Conservation (phyloP, 306 rosid species). For the Citrullus amarus region DNA sequence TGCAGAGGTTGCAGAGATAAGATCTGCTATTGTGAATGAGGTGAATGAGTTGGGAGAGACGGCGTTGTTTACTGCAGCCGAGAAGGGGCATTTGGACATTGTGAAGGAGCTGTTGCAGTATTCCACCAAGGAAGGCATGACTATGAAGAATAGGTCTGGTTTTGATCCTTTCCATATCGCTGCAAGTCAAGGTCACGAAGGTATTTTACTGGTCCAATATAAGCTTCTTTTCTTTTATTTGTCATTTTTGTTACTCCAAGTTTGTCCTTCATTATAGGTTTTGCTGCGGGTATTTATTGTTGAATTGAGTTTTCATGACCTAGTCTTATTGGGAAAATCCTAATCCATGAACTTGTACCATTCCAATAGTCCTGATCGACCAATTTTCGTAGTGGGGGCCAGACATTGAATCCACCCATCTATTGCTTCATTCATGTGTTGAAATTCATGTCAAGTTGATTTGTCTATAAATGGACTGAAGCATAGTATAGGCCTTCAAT, state of each 20-base stretch:
- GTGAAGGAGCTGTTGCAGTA: conserved; percentile 50
- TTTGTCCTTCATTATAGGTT: background rate
- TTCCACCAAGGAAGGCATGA: conserved; percentile 32
- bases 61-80: conserved; percentile 58
- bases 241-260: background rate
- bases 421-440: background rate
- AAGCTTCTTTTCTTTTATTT: background rate
- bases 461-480: background rate
- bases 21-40: conserved; percentile 65
- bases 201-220: conserved; percentile 15
- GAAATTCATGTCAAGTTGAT: background rate
- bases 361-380: background rate
- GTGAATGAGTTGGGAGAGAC: conserved; percentile 84
- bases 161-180: conserved; percentile 70
- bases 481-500: background rate
- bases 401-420: background rate
- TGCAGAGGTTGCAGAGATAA: conserved; percentile 45
- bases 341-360: background rate
- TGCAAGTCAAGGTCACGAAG: conserved; percentile 70
- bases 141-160: conserved; percentile 49
- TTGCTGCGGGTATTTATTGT: background rate
- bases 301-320: background rate
- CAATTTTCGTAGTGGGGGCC: background rate
- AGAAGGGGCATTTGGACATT: conserved; percentile 43
- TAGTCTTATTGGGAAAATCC: background rate